Evolutionary conservation across 306 rosid genomes (phyloP).

Genomic region (Bauhinia variegata): DNA sequence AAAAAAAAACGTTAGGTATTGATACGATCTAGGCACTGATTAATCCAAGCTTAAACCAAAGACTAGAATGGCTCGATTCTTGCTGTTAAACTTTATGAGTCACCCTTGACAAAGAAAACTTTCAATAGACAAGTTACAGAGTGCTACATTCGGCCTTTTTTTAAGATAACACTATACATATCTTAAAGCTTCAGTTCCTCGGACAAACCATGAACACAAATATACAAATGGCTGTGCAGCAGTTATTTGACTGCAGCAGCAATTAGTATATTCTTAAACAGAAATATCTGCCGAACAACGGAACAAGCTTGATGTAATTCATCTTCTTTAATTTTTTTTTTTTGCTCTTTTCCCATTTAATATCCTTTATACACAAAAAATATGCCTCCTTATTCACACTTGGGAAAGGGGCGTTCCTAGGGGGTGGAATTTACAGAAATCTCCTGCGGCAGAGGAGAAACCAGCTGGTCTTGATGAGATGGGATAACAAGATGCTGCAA

Average conservation of each 20-base stretch:
- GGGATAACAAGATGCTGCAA: constrained; percentile 77
- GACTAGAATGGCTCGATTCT: too few species aligned
- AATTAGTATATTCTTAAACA: constrained; percentile 41
- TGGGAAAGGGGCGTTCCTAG: constrained; percentile 45
- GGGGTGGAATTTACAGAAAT: constrained; percentile 85
- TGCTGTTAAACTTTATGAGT: too few species aligned
- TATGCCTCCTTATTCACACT: constrained; percentile 64
- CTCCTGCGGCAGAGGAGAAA: constrained; percentile 66
- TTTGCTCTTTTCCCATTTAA: constrained; percentile 8
- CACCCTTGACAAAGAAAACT: too few species aligned
- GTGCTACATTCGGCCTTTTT: neutral
- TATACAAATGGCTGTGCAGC: constrained; percentile 59
- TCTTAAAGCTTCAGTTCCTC: constrained; percentile 35
- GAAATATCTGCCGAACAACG: constrained; percentile 37
- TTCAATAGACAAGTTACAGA: too few species aligned
- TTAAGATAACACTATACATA: constrained; percentile 23
- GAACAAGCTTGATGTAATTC: constrained; percentile 33
- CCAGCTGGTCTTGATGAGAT: constrained; percentile 69
- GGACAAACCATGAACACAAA: constrained; percentile 37
- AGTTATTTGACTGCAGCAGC: constrained; percentile 50
- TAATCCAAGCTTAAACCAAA: too few species aligned
- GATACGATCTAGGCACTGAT: too few species aligned
- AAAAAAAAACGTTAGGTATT: too few species aligned
- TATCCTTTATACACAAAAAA: constrained; percentile 35
- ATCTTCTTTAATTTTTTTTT: constrained; percentile 15